These are phyloP conservation scores for Yamadazyma membranifaciens DNA, from an alignment of 1,139 yeast genomes.

Conservation along the genomic window DNA sequence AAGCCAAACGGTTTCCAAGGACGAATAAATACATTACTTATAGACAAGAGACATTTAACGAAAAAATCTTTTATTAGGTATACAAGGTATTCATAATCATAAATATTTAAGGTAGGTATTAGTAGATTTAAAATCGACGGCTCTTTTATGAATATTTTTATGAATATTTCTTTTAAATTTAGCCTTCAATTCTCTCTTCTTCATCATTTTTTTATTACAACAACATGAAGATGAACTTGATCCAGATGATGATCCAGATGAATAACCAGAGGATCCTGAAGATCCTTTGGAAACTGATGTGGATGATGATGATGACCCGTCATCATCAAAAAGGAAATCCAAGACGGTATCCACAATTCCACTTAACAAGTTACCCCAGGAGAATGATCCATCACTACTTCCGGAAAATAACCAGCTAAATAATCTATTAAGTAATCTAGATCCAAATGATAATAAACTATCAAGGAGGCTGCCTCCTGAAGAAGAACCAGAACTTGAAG, in stretches of 20 bases:
- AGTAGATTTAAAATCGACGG: constrained; percentile 14
- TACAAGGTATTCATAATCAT: constrained; percentile 13
- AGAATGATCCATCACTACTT: constrained; percentile 10
- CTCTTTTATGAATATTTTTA: constrained; percentile 18
- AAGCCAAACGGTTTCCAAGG: too few species aligned
- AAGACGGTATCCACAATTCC: constrained; percentile 16
- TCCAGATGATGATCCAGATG: constrained; percentile 11
- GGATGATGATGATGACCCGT: constrained; percentile 17
- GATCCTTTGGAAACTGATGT: constrained; percentile 10
- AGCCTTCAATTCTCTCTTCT: constrained; percentile 19
- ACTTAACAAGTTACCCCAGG: constrained; percentile 14
- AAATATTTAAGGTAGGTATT: constrained; percentile 16
- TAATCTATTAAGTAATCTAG: constrained; percentile 11
- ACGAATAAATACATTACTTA: background rate
- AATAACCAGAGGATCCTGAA: constrained; percentile 10
- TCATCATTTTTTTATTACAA: constrained; percentile 12
- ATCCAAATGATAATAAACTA: constrained; percentile 8
- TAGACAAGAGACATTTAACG: background rate
- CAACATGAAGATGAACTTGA: constrained; percentile 14
- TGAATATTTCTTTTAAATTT: constrained; percentile 19
- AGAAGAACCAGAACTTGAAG: constrained; percentile 12
- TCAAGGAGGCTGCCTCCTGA: constrained; percentile 11
- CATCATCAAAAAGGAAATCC: constrained; percentile 20
- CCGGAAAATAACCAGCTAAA: constrained; percentile 13
- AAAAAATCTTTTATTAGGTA: constrained; percentile 10